Evolutionary conservation across 768 basidiomycete genomes (phyloP), one percentile per base, ranked within the genome.

Genomic region (Suillus spraguei): DNA sequence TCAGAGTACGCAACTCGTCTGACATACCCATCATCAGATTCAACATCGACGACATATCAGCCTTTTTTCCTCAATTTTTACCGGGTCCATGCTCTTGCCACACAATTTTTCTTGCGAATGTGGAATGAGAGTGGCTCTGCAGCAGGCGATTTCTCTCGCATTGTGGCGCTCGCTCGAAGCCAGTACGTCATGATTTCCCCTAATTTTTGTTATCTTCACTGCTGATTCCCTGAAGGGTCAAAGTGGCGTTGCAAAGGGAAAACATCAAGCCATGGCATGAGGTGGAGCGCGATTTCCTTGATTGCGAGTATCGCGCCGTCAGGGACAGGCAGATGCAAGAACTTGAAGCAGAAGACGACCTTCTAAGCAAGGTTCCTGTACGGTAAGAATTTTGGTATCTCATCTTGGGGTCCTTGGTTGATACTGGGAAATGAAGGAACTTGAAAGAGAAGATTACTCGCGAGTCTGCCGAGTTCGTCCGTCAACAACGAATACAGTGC

Each of bases 281-380:
- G 67, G 89, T 97, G 36, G 92, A 94, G 73, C 83, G 83, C 42
- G 91, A 91, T 65, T 94, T 94, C 71, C 79, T 87, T 28, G 90
- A 92, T 59, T 86, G 84, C 70, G 92, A 94, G 73, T 95, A 95
- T 70, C 90, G 91, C 35, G 85, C 85, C n/a, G 88, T 96, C 11
- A 83, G 94, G 53, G 91, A 94, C 69, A 81, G 92, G 41, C 94
- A 95, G 76, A 92, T 95, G 91, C 87, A 91, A 71, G 93, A 96
- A 71, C 80, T 95, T 6, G 95, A 95, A 71, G 79, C 87, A 46
- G 92, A 95, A 72, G 95, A 97, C 72, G 94, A 95, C 73, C 75
- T 96, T 16, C 76, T 95, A 64, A 91, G 85, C 75, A 95, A 94
- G 74, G 83, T 91, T 20, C 92, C 95, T 8, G 88, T 97, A 35